Base-by-base conservation (phyloP, 345 rosid genomes). In the Populus ilicifolia region DNA sequence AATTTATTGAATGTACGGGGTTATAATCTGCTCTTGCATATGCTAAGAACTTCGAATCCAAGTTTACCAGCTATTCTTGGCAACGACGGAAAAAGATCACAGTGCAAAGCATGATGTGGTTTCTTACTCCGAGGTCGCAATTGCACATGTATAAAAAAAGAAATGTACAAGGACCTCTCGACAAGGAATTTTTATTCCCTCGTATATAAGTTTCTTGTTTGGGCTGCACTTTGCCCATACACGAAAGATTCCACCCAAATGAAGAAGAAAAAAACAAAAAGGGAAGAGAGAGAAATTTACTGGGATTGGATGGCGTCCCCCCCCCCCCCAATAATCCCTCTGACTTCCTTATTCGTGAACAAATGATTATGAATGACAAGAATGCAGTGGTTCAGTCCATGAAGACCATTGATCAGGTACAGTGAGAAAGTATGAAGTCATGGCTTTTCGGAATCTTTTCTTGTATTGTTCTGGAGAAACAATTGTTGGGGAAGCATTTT, bases 401-500 rank as follows among this genome's bases (percentile, higher is more conserved):
- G 92, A 88, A n/a, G 90, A 87, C 99, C 96, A 92, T 68, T 92
- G 93, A 86, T 91, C 90, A 61, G 98, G 99, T 50, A 94, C 91
- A 0, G 98, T 92, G 23, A 96, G 97, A 78, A 96, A 96, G 81
- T 96, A 96, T 33, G 92, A 80, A 5, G 93, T 94, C 98, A 96
- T 96, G 30, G 99, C 98, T 80, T 96, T 96, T 43, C 98, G 75
- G 81, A 96, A 96, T 77, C 99, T 86, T 81, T 82, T 96, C 91
- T 96, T 96, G 90, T 96, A 96, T 70, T 94, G 94, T 72, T 83
- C 88, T 0, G 99, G 99, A 65, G 99, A 96, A 39, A 96, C 64
- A 59, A 96, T 89, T 5, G 99, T 96, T 1, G 98, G 98, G 36
- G 97, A 71, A 61, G 90, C 93, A 73, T 94, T 91, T 83, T 85